Base-by-base conservation (phyloP, 2,329 filamentous ascomycete genomes). In the Phoma sp. region DNA sequence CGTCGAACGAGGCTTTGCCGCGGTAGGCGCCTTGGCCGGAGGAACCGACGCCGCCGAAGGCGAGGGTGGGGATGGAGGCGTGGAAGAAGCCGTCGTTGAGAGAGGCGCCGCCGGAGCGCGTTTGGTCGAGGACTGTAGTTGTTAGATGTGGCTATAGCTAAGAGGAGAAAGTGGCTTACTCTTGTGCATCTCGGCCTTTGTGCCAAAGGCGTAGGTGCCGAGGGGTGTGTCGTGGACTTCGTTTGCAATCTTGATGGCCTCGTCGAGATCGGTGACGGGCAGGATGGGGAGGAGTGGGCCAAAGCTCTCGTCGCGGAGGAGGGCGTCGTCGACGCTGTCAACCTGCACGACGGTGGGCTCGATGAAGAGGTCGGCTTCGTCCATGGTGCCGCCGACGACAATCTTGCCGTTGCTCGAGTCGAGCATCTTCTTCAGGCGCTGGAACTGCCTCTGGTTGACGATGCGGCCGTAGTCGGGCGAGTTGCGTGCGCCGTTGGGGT, bases 281-380 rank as follows among this genome's bases (percentile, higher is more conserved):
- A 96, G 78, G 59, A 98, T 86, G 59, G 91, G 88, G 63, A 96
- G 92, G 55, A 96, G 82, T n/a, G 95, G 95, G 6, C 93, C 95
- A 72, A 99, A 99, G 36, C 88, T 91, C 78, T 99, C 95, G 59
- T 96, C 86, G 20, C 79, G 78, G 69, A 97, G 84, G 75, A 97
- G 85, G 7, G 88, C 83, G 76, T 96, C 93, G 42, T 93, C 83
- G 14, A 84, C 72, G 57, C 86, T 87, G 61, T 90, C 82, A 30
- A 97, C 89, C 56, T 91, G 83, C n/a, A 99, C 87, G n/a, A 93
- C 87, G 0, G 95, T 99, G 1, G 93, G 91, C 73, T 93, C 92
- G 64, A 99, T 95, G 76, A 90, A 97, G 42, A 90, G 86, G 26
- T 91, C 84, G 29, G 83, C 80, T 71, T 91, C 87, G 73, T 98